Conservation (phyloP, 805 yeast species). For the Ogataea sp. region DNA sequence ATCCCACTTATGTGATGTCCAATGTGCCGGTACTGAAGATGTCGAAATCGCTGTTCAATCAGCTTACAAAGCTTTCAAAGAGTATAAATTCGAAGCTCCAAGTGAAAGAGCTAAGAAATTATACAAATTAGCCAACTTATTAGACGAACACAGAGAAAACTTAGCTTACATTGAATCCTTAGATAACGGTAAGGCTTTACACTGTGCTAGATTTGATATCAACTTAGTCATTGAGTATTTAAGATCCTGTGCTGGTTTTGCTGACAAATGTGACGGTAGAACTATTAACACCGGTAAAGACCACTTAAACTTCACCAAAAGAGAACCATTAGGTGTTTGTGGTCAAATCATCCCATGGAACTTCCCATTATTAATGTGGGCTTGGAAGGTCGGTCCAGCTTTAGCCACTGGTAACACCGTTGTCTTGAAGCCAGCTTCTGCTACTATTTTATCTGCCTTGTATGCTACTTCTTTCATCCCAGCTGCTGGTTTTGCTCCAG, state of each 20-base stretch:
- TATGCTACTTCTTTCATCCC: constrained; percentile 52
- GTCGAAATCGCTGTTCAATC: constrained; percentile 63
- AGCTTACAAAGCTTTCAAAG: constrained; percentile 52
- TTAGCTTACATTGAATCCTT: constrained; percentile 63
- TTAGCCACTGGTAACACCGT: constrained; percentile 70
- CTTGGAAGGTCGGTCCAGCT: constrained; percentile 79
- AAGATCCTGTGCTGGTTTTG: constrained; percentile 67
- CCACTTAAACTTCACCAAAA: constrained; percentile 57
- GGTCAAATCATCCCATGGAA: constrained; percentile 86
- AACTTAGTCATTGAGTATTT: constrained; percentile 55
- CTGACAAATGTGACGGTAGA: constrained; percentile 62
- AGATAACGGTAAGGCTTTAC: constrained; percentile 72
- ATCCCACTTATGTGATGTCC: constrained; percentile 40
- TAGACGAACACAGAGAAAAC: constrained; percentile 55
- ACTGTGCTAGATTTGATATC: constrained; percentile 61
- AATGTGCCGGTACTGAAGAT: constrained; percentile 52
- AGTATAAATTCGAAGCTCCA: constrained; percentile 59
- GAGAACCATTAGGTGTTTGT: constrained; percentile 76
- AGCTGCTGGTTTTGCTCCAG: constrained; percentile 68
- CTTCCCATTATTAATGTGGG: constrained; percentile 71
- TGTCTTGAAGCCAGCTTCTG: constrained; percentile 68
- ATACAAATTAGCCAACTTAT: constrained; percentile 56
- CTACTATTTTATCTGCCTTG: constrained; percentile 69
- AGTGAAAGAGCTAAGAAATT: constrained; percentile 43
- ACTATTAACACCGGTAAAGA: constrained; percentile 53